These are phyloP conservation scores for Massospora cicadina DNA, from an alignment of 371 early-diverging fungal genomes.

Conservation along the genomic window DNA sequence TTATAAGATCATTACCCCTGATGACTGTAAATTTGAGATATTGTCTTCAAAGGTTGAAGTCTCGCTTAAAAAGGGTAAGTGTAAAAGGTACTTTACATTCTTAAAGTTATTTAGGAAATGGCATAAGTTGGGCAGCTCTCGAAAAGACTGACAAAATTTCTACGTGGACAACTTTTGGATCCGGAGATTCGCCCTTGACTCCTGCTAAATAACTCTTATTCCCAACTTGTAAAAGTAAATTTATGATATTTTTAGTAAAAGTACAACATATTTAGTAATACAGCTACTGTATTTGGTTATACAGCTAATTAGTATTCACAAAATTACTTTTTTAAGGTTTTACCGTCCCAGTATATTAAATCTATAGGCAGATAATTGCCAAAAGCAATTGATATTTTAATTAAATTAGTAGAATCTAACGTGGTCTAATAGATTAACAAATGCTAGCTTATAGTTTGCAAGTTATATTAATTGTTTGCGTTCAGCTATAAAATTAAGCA, in stretches of 20 bases:
- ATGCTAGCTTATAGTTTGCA: neutral
- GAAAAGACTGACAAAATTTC: slow-evolving; percentile 43
- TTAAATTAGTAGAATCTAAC: neutral
- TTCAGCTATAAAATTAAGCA: neutral
- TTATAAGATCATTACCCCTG: slow-evolving; percentile 52
- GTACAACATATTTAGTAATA: neutral
- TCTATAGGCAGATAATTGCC: neutral
- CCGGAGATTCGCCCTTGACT: slow-evolving; percentile 30
- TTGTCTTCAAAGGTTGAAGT: slow-evolving; percentile 79
- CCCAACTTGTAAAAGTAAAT: no score
- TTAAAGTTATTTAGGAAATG: slow-evolving; percentile 27
- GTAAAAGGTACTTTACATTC: neutral
- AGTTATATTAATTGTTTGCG: neutral
- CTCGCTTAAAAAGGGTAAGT: slow-evolving; percentile 48
- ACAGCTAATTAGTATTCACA: neutral
- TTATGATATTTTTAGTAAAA: neutral
- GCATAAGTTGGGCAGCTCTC: slow-evolving; percentile 70
- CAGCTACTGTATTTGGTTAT: neutral
- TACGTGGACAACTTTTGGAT: slow-evolving; percentile 75
- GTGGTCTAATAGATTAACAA: neutral
- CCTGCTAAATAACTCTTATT: neutral
- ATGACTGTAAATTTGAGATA: slow-evolving; percentile 40
- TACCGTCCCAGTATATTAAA: neutral
- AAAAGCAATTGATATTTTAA: neutral
- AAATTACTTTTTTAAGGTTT: neutral